phyloP scores from a whole-genome alignment of 176 grass and related monocot species.

The Thinopyrum elongatum region DNA sequence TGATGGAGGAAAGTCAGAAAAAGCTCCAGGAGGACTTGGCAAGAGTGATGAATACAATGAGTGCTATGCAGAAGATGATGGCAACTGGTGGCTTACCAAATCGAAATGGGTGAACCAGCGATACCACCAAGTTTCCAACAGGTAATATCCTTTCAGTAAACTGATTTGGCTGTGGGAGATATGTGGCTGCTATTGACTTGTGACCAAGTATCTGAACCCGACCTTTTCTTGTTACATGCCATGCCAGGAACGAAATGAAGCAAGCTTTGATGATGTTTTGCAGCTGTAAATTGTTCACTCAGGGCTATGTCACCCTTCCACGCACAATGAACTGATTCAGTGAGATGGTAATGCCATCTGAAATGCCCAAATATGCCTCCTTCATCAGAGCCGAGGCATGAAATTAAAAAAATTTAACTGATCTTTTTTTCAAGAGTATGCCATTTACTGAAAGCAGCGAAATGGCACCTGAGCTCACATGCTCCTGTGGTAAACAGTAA shows the following conservation, averaged over 20 bases:
- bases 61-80: constrained; percentile 23
- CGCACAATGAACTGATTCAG: not conserved
- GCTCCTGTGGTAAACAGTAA: not conserved
- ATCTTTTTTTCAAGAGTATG: not conserved
- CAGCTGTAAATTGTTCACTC: not conserved
- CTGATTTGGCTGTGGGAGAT: not conserved
- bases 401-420: not conserved
- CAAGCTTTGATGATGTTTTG: not conserved
- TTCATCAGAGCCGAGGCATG: not conserved
- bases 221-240: not conserved
- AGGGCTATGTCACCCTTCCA: not conserved
- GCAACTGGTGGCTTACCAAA: not conserved
- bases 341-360: not conserved
- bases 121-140: constrained; percentile 17
- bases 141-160: not conserved
- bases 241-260: not conserved
- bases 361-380: not conserved
- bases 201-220: not conserved
- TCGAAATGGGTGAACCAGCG: not conserved
- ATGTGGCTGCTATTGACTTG: not conserved
- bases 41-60: constrained; percentile 24
- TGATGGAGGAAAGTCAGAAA: constrained; percentile 51
- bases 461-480: constrained; percentile 1
- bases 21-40: constrained; percentile 38
- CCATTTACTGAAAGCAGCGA: not conserved